Percentiles rank a stretch among this genome's conserved stretches.
phyloP scores from a whole-genome alignment of 768 basidiomycete species.

The Termitomyces sp. region DNA sequence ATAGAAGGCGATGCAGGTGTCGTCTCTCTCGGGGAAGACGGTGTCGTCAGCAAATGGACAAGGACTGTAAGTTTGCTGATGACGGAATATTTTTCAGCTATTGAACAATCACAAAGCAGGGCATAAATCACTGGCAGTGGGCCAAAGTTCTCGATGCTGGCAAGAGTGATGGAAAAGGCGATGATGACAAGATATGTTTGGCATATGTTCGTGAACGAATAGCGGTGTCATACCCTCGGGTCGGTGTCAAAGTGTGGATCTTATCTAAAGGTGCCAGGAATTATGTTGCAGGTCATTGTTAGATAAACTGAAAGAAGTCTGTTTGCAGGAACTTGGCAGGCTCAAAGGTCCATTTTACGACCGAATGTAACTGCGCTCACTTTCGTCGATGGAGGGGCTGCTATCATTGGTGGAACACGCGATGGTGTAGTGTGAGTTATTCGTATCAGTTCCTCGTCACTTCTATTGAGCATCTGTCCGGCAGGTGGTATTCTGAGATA shows the following conservation, averaged over 20 bases:
- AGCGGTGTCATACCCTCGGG: slow-evolving; percentile 54
- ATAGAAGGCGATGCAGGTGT: slow-evolving; percentile 52
- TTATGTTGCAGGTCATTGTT: background rate
- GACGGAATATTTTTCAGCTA: background rate
- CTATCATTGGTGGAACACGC: slow-evolving; percentile 61
- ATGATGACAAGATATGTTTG: slow-evolving; percentile 41
- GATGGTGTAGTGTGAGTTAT: slow-evolving; percentile 62
- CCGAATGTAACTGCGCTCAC: slow-evolving; percentile 59
- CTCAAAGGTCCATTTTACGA: slow-evolving; percentile 57
- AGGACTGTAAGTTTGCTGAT: slow-evolving; percentile 34
- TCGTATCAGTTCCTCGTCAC: background rate
- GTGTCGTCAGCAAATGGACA: slow-evolving; percentile 55
- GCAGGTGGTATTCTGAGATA: slow-evolving; percentile 64
- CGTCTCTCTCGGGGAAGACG: slow-evolving; percentile 51
- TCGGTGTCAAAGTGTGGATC: slow-evolving; percentile 62
- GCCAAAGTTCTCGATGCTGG: slow-evolving; percentile 49
- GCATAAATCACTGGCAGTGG: slow-evolving; percentile 50
- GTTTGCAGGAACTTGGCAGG: slow-evolving; percentile 51
- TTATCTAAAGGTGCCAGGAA: slow-evolving; percentile 43
- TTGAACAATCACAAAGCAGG: slow-evolving; percentile 21
- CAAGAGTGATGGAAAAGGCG: slow-evolving; percentile 23
- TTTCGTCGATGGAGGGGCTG: slow-evolving; percentile 59
- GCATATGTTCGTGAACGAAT: slow-evolving; percentile 53
- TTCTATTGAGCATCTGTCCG: slow-evolving; percentile 4
- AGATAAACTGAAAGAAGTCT: slow-evolving; percentile 1